Percentiles rank a stretch among this genome's conserved stretches.
phyloP scores from a whole-genome alignment of 306 rosid genomes.

The Quercus glauca region DNA sequence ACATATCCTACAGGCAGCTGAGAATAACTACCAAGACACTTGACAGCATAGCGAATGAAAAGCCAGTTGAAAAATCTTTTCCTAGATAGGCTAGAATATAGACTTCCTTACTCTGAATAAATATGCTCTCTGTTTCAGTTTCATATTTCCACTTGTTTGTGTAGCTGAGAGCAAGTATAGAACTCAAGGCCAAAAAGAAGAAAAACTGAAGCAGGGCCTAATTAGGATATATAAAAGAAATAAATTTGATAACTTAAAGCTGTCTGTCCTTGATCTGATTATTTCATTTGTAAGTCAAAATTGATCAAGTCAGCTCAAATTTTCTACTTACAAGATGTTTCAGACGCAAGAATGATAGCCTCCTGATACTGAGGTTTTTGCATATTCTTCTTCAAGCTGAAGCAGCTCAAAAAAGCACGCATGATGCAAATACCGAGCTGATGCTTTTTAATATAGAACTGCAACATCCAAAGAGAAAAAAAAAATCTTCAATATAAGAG shows the following conservation, averaged over 20 bases:
- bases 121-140: no score
- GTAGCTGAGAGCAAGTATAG: no score
- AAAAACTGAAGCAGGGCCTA: no score
- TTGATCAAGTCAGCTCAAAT: neutral
- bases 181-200: no score
- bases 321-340: constrained; percentile 65
- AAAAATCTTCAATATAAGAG: neutral
- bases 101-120: no score
- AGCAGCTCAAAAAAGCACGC: constrained; percentile 35
- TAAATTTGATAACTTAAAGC: neutral
- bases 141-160: no score
- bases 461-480: constrained; percentile 11
- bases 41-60: no score
- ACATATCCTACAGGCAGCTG: no score
- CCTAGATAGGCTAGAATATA: no score
- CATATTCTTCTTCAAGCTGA: constrained; percentile 32
- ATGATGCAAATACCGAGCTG: neutral
- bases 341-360: constrained; percentile 48
- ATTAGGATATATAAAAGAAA: neutral
- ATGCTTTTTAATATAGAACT: constrained; percentile 15
- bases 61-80: no score
- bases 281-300: neutral
- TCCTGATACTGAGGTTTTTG: constrained; percentile 28
- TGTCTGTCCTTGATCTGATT: neutral
- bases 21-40: no score